Evolutionary conservation across 805 yeast species (phyloP).

Genomic region (Nakazawaea sp.): DNA sequence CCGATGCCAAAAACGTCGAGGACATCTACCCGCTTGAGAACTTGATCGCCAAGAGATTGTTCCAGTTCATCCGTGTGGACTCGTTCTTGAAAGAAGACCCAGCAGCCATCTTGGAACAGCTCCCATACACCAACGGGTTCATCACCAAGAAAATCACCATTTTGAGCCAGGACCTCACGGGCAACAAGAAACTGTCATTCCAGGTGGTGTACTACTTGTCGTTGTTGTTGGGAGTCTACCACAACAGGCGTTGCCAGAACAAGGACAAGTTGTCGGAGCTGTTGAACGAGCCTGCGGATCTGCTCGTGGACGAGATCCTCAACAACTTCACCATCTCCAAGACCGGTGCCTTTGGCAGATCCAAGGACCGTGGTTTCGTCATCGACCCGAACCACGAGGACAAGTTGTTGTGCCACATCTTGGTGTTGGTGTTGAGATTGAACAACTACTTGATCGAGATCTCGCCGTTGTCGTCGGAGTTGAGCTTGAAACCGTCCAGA

Average conservation of each 20-base stretch:
- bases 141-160: constrained; percentile 39
- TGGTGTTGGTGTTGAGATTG: constrained; percentile 67
- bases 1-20: constrained; percentile 75
- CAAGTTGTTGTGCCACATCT: constrained; percentile 71
- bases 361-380: constrained; percentile 69
- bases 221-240: constrained; percentile 71
- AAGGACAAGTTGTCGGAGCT: constrained; percentile 52
- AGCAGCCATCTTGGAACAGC: constrained; percentile 42
- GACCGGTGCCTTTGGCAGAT: constrained; percentile 60
- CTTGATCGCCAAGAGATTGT: constrained; percentile 65
- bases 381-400: constrained; percentile 89
- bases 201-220: constrained; percentile 79
- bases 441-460: constrained; percentile 71
- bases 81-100: constrained; percentile 50
- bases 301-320: constrained; percentile 64
- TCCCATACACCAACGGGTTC: constrained; percentile 55
- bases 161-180: constrained; percentile 27
- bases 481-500: constrained; percentile 72
- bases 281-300: constrained; percentile 67
- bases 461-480: constrained; percentile 77
- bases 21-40: constrained; percentile 72
- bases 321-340: constrained; percentile 63
- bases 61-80: constrained; percentile 56
- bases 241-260: constrained; percentile 58
- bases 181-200: constrained; percentile 45